phyloP scores from a whole-genome alignment of 495 filamentous ascomycete species.

The Neurospora tetrasperma region DNA sequence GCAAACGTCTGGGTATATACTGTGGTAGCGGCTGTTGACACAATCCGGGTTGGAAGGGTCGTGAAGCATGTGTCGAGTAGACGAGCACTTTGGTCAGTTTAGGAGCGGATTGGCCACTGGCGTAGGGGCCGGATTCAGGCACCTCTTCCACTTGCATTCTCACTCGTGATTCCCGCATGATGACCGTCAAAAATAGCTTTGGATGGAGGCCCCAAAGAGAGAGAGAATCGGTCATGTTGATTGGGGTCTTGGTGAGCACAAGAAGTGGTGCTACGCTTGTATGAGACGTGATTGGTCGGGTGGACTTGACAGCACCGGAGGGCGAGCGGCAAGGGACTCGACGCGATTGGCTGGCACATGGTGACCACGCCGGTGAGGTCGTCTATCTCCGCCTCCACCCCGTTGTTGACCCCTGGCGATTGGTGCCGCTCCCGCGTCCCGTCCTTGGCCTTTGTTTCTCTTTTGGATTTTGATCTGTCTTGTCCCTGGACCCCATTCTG shows the following conservation, averaged over 20 bases:
- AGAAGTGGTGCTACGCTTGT: not conserved
- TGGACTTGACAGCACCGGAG: constrained; percentile 2
- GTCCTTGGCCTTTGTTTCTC: not conserved
- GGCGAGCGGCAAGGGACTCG: constrained; percentile 18
- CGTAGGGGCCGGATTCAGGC: constrained; percentile 20
- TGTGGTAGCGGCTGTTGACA: constrained; percentile 40
- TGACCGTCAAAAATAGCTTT: constrained; percentile 23
- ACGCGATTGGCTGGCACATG: constrained; percentile 17
- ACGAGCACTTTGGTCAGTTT: constrained; percentile 12
- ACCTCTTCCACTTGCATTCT: constrained; percentile 30
- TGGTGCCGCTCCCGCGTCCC: not conserved
- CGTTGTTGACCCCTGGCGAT: not conserved
- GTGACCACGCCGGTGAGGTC: not conserved
- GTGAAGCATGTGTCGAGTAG: constrained; percentile 20
- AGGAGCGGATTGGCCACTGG: constrained; percentile 3
- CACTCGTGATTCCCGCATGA: constrained; percentile 27
- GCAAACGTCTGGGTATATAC: constrained; percentile 35
- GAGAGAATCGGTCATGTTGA: constrained; percentile 1
- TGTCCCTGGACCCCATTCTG: not conserved
- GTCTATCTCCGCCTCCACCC: not conserved
- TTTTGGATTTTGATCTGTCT: not conserved
- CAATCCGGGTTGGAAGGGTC: constrained; percentile 6
- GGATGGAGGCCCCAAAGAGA: constrained; percentile 5
- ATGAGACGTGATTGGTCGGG: constrained; percentile 16
- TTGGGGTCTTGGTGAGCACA: not conserved